Percentiles rank a stretch among this genome's conserved stretches.
Evolutionary conservation across 257 asterid species (phyloP).

Genomic region (Coffea canephora): DNA sequence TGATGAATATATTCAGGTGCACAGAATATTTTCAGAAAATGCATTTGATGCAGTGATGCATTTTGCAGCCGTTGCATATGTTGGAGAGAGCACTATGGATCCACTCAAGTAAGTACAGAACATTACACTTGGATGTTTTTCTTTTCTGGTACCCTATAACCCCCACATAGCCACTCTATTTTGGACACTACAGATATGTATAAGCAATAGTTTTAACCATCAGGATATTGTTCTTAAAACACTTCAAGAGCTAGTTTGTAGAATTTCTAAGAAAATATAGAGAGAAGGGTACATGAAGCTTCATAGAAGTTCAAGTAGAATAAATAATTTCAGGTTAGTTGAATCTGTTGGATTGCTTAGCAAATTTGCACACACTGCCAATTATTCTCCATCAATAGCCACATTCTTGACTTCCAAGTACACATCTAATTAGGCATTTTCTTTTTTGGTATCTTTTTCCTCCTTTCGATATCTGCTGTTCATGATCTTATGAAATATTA

Average conservation of each 20-base stretch:
- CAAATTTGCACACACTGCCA: not conserved
- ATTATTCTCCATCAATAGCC: not conserved
- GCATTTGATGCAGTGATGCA: constrained; percentile 83
- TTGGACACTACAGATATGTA: not conserved
- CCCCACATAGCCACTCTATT: not conserved
- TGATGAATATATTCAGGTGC: constrained; percentile 50
- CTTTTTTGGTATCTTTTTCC: not conserved
- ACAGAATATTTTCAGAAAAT: constrained; percentile 56
- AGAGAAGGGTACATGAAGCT: not conserved
- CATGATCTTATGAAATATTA: not conserved
- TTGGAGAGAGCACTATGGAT: constrained; percentile 89
- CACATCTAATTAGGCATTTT: not conserved
- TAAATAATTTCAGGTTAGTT: not conserved
- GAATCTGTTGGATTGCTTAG: not conserved
- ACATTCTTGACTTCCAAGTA: not conserved
- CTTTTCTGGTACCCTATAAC: not conserved
- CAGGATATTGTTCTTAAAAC: not conserved
- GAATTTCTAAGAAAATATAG: not conserved
- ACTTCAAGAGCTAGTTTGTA: not conserved
- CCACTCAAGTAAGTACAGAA: constrained; percentile 65
- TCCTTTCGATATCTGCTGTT: not conserved
- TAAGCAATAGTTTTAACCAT: not conserved
- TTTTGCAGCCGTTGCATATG: constrained; percentile 98
- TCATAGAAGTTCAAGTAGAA: not conserved
- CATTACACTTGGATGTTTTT: not conserved